Conservation (phyloP, 78 protist species). For the Bodo saltans region DNA sequence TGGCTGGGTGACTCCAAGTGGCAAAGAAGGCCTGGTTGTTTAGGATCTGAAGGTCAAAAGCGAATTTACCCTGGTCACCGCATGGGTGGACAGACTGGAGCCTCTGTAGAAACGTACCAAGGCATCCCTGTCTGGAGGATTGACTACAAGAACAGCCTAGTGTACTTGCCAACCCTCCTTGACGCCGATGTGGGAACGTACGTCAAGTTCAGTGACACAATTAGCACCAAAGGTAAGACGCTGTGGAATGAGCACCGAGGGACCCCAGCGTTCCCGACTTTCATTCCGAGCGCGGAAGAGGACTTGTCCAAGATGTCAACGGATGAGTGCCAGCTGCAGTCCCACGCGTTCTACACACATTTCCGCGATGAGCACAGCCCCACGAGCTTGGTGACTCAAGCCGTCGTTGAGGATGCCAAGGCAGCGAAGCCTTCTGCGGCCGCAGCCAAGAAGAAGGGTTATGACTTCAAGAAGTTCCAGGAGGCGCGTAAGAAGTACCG, state of each 20-base stretch:
- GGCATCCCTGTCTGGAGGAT: background rate
- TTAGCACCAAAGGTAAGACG: background rate
- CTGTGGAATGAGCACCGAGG: background rate
- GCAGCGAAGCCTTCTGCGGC: background rate
- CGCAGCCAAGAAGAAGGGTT: background rate
- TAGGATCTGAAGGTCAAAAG: background rate
- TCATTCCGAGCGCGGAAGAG: slow-evolving; percentile 1
- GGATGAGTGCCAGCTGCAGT: slow-evolving; percentile 18
- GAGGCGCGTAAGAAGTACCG: background rate
- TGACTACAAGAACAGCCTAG: slow-evolving; percentile 16
- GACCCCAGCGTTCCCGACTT: slow-evolving; percentile 24
- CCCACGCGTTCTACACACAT: background rate
- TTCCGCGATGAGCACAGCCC: background rate
- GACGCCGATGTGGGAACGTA: background rate
- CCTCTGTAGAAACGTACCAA: background rate
- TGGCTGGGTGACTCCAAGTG: slow-evolving; percentile 3
- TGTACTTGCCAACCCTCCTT: background rate
- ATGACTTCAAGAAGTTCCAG: background rate
- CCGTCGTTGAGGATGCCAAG: background rate
- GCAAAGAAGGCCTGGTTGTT: slow-evolving; percentile 9
- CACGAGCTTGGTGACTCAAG: background rate
- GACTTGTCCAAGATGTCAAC: background rate
- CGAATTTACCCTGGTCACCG: background rate
- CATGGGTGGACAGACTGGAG: slow-evolving; percentile 14
- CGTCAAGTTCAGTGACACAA: background rate